Evolutionary conservation across 2,329 filamentous ascomycete species (phyloP), one percentile per base, ranked within the genome.

Genomic region (Botrytis paeoniae): DNA sequence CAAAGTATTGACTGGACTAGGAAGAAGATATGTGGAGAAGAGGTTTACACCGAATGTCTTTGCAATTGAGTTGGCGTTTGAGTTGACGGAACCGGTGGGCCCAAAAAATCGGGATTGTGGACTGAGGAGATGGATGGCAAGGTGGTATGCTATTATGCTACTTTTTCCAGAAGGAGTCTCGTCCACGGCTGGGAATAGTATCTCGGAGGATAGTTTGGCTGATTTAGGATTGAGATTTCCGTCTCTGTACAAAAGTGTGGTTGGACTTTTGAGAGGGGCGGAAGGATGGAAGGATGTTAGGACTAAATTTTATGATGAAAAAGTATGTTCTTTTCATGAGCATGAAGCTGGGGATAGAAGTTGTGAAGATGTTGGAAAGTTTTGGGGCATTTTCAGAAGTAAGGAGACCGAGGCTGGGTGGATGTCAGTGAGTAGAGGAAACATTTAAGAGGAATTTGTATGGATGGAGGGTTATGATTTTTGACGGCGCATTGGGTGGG

Each of bases 1-100:
- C 25, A 59, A 32, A 32, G 37, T 69, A 0, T 41, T 69, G 20
- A 57, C 65, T 5, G 48, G 48, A 3, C 4, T 69, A 29, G 65
- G 65, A 12, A 57, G 65, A 14, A 41, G 65, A 57, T 69, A 59
- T 69, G 65, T 69, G n/a, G 65, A 69, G 65, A 69, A 69, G 37
- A 69, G 48, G 12, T 69, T 43, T 9, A 41, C 48, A n/a, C 48
- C 65, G 18, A 69, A 69, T 41, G 65, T 59, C 14, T 57, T 41
- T 57, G 48, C 65, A 7, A 69, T 69, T 9, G 65, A 69, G 65
- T 57, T 69, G 37, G 65, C 65, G 1, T 69, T 57, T 69, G 65
- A 69, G 6, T 41, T 69, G 12, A 69, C 65, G 65, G 48, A 57
- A 32, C 48, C 65, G 18, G 7, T 69, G 35, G 37, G 48, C 3